These are phyloP conservation scores for Podospora comata DNA, from an alignment of 495 filamentous ascomycete genomes.

Conservation along the genomic window DNA sequence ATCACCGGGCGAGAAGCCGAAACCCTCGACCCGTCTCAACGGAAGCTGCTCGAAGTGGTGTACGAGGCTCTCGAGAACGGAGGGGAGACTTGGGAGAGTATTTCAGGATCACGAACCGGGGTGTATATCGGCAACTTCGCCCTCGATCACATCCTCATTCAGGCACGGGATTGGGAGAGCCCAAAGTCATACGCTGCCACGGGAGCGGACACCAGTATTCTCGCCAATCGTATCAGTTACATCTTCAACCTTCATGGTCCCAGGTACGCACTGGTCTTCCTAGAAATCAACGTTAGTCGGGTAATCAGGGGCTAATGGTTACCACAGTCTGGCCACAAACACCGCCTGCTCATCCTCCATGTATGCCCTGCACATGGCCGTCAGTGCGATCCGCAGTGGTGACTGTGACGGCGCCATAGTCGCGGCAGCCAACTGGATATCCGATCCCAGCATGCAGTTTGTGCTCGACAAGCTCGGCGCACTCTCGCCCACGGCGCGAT, in stretches of 20 bases:
- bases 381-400: slow-evolving; percentile 44
- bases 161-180: slow-evolving; percentile 4
- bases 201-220: slow-evolving; percentile 28
- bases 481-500: slow-evolving; percentile 41
- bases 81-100: not conserved
- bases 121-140: slow-evolving; percentile 31
- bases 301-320: too few relatives aligned
- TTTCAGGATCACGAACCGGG: not conserved
- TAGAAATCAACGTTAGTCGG: too few relatives aligned
- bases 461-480: slow-evolving; percentile 20
- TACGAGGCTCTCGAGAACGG: not conserved
- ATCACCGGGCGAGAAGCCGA: not conserved
- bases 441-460: not conserved
- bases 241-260: slow-evolving; percentile 46
- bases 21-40: not conserved
- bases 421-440: slow-evolving; percentile 49
- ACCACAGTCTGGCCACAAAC: slow-evolving; percentile 23
- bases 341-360: slow-evolving; percentile 57
- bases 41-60: not conserved
- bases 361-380: slow-evolving; percentile 50
- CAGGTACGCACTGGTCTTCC: slow-evolving; percentile 23
- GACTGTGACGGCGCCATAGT: slow-evolving; percentile 44
- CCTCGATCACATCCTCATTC: slow-evolving; percentile 7
- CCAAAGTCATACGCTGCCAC: slow-evolving; percentile 33
- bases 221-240: slow-evolving; percentile 51